Evolutionary conservation across 768 basidiomycete genomes (phyloP).

Genomic region (Infundibulicybe gibba): DNA sequence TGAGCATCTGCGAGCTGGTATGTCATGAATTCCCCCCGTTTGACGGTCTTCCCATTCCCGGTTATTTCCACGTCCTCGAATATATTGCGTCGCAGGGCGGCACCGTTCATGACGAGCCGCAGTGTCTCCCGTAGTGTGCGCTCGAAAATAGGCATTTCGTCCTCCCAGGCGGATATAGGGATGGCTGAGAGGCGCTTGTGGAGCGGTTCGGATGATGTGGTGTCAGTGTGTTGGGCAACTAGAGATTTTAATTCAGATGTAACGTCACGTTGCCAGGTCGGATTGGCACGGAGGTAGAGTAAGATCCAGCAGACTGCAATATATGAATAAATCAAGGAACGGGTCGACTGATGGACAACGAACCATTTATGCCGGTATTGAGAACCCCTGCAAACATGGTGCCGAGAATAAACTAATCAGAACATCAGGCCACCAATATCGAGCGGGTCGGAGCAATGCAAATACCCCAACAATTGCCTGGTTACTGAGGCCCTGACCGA

Average conservation of each 20-base stretch:
- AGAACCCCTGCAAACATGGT: slow-evolving; percentile 32
- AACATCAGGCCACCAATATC: too few species aligned
- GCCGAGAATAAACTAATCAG: slow-evolving; percentile 22
- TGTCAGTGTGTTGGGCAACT: slow-evolving; percentile 21
- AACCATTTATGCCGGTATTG: slow-evolving; percentile 31
- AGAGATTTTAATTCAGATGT: slow-evolving; percentile 25
- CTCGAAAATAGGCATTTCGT: slow-evolving; percentile 33
- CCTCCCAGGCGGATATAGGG: slow-evolving; percentile 35
- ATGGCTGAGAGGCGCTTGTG: slow-evolving; percentile 29
- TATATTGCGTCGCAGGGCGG: slow-evolving; percentile 24
- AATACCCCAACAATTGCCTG: slow-evolving; percentile 20
- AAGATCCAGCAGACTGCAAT: slow-evolving; percentile 31
- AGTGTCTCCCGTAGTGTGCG: slow-evolving; percentile 35
- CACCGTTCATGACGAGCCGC: slow-evolving; percentile 23
- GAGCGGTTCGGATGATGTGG: slow-evolving; percentile 21
- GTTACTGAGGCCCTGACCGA: slow-evolving; percentile 9
- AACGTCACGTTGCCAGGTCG: slow-evolving; percentile 29
- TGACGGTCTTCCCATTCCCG: too few species aligned
- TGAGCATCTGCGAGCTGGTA: slow-evolving; percentile 29
- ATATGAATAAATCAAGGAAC: not conserved
- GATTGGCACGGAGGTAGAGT: slow-evolving; percentile 26
- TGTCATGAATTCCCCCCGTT: slow-evolving; percentile 30
- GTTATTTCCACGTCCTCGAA: too few species aligned
- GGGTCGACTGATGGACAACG: slow-evolving; percentile 8
- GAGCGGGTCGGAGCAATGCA: too few species aligned